Evolutionary conservation across 805 yeast genomes (phyloP), one percentile per base, ranked within the genome.

Genomic region (Starmerella tilneyi): DNA sequence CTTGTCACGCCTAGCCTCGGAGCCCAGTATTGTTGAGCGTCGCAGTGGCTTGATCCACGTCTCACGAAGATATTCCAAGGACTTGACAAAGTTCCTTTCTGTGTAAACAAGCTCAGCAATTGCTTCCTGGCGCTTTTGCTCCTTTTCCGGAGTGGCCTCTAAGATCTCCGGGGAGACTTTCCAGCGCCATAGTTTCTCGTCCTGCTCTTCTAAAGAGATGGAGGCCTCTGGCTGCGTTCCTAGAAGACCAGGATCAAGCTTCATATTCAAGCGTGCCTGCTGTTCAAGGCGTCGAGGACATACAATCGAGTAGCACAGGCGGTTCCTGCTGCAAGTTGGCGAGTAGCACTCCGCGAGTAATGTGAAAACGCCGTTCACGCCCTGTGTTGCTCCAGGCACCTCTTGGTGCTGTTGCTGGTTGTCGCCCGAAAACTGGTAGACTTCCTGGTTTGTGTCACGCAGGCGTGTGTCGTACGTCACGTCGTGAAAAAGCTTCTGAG

Each of bases 271-370:
- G 48, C 97, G 72, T 4, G 95, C 94, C 60, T 89, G 97, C 63
- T 92, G 97, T 63, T 89, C 97, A 41, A 92, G 68, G 51, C 97
- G 74, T 54, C 96, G 74, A 13, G 98, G 98, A 65, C 98, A 92
- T 11, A 96, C 94, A 55, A 92, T 88, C 34, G 94, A 83, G 64
- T 92, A 92, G 64, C 98, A 92, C 31, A 89, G 67, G 27, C 76
- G 70, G 57, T 84, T 94, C 42, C 94, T 70, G 5, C 95, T 79
- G 65, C 98, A 92, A 0, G 98, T 92, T 27, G 98, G 95, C 0
- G 96, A 86, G 59, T 92, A 92, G 65, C 98, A 92, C 59, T 88
- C 95, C 0, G 96, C 84, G 50, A 92, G 68, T 34, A 89, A 67
- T 1, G 96, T 89, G 59, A 89, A 92, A 3, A 92, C 94, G 55